A percentile compares a stretch with the other conserved stretches of the same genome.
These are phyloP conservation scores for Atkinsonella hypoxylon DNA, from an alignment of 2,329 filamentous ascomycete genomes.

Conservation along the genomic window DNA sequence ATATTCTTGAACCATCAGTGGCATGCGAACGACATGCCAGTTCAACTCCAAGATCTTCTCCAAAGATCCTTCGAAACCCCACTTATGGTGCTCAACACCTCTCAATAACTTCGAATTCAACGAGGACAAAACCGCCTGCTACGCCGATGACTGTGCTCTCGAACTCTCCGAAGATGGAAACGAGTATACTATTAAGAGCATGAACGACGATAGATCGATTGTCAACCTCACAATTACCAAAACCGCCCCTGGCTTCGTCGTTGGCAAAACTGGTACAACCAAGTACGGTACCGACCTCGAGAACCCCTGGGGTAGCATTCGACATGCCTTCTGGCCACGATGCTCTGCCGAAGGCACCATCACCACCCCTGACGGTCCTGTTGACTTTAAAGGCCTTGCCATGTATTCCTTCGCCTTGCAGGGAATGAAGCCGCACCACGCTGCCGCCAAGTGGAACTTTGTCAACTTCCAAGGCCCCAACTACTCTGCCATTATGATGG, in stretches of 20 bases:
- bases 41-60: conserved; percentile 93
- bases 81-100: conserved; percentile 74
- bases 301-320: conserved; percentile 86
- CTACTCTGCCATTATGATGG: conserved; percentile 87
- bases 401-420: conserved; percentile 79
- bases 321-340: conserved; percentile 89
- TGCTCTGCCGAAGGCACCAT: conserved; percentile 74
- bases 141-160: conserved; percentile 72
- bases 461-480: conserved; percentile 78
- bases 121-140: conserved; percentile 72
- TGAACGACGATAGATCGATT: conserved; percentile 65
- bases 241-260: conserved; percentile 67
- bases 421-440: conserved; percentile 98
- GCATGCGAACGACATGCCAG: conserved; percentile 80
- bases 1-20: conserved; percentile 39
- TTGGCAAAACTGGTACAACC: conserved; percentile 72
- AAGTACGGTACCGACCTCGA: conserved; percentile 75
- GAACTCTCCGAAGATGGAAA: conserved; percentile 78
- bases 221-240: conserved; percentile 78
- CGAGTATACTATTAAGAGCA: conserved; percentile 80
- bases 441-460: conserved; percentile 89
- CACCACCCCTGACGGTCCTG: conserved; percentile 65
- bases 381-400: conserved; percentile 71
- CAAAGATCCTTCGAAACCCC: conserved; percentile 56
- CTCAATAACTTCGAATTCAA: conserved; percentile 73